phyloP scores from a whole-genome alignment of 169 alveolate species.

The Plasmodium knowlesi region DNA sequence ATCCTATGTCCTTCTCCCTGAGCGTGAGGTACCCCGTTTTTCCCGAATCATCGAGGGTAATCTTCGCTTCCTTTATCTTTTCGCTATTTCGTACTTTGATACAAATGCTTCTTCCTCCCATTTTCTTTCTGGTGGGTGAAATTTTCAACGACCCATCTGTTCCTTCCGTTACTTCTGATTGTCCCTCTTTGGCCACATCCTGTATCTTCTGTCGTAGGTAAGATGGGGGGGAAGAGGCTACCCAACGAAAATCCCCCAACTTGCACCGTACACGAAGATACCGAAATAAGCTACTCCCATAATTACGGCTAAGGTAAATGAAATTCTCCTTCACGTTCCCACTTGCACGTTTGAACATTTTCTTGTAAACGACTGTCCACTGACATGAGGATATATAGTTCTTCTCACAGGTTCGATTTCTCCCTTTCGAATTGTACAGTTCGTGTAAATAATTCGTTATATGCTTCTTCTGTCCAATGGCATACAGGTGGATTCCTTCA shows the following conservation, averaged over 20 bases:
- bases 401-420: conserved; percentile 1
- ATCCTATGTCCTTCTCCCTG: conserved; percentile 9
- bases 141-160: not conserved
- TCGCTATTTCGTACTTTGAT: conserved; percentile 55
- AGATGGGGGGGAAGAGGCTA: conserved; percentile 22
- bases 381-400: conserved; percentile 26
- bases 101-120: not conserved
- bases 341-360: not conserved
- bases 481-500: conserved; percentile 30
- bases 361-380: conserved; percentile 65
- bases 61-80: conserved; percentile 51
- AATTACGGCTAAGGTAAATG: conserved; percentile 43
- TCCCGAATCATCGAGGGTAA: not conserved
- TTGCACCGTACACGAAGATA: conserved; percentile 17
- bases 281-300: conserved; percentile 1
- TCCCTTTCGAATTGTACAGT: conserved; percentile 5
- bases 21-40: conserved; percentile 4
- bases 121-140: not conserved
- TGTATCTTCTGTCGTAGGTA: not conserved
- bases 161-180: not conserved
- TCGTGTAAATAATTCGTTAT: conserved; percentile 32
- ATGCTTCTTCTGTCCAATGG: conserved; percentile 64
- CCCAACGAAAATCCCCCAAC: not conserved
- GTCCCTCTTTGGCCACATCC: not conserved
- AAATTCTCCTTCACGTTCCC: conserved; percentile 12